Conservation (phyloP, 2,329 filamentous ascomycete species). For the Pyrenophora graminea region DNA sequence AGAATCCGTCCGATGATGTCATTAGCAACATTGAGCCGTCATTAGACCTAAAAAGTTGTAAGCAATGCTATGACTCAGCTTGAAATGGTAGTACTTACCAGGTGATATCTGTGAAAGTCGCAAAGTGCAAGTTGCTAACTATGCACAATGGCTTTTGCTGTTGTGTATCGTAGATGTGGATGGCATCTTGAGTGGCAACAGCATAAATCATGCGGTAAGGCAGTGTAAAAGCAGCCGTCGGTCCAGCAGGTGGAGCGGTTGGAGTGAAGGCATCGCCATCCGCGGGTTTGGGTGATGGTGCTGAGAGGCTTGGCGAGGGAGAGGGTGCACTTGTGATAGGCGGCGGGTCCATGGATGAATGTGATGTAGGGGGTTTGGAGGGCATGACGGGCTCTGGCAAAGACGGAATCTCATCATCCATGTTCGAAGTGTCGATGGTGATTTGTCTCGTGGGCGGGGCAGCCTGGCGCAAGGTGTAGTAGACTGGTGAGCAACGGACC, state of each 20-base stretch:
- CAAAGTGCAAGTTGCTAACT: slow-evolving; percentile 95
- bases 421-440: slow-evolving; percentile 89
- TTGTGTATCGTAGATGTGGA: slow-evolving; percentile 94
- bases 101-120: slow-evolving; percentile 93
- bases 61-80: background rate
- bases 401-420: slow-evolving; percentile 79
- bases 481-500: slow-evolving; percentile 88
- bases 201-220: slow-evolving; percentile 96
- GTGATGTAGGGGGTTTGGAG: slow-evolving; percentile 60
- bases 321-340: slow-evolving; percentile 62
- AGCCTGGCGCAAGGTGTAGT: slow-evolving; percentile 76
- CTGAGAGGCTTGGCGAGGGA: slow-evolving; percentile 55
- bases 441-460: slow-evolving; percentile 78
- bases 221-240: slow-evolving; percentile 72
- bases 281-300: slow-evolving; percentile 56
- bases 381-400: slow-evolving; percentile 78
- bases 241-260: slow-evolving; percentile 54
- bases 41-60: slow-evolving; percentile 62
- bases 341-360: slow-evolving; percentile 80
- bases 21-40: slow-evolving; percentile 83
- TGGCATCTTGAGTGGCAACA: slow-evolving; percentile 93
- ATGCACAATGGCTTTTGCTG: slow-evolving; percentile 91
- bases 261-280: slow-evolving; percentile 61
- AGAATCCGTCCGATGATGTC: slow-evolving; percentile 98
- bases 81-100: slow-evolving; percentile 64